Evolutionary conservation across 225 moss, liverwort and hornwort species (phyloP), one percentile per base, ranked within the genome.

Genomic region (Neckera pumila): DNA sequence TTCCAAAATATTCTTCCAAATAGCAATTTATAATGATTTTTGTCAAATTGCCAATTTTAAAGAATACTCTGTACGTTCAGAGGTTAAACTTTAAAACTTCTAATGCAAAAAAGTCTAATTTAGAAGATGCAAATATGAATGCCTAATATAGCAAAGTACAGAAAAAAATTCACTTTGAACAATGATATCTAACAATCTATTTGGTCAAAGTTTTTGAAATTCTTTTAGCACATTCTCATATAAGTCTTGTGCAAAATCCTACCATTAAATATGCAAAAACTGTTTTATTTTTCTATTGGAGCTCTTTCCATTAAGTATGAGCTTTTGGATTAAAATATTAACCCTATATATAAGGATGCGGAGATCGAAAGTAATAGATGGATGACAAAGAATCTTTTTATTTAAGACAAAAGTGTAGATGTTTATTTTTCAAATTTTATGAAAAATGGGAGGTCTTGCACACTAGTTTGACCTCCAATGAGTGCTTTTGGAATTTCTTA

Each of bases 291-390:
- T 34, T 3, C 34, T 15, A 34, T 18, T 8, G 2, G 2, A 65
- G 3, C 6, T n/a, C 12, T 12, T 67, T 67, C n/a, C 1, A 67
- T 12, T n/a, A 12, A 21, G 5, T 9, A n/a, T 69, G 10, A 18
- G 12, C 6, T 6, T 22, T 36, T 36, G 11, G 20, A 20, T 36
- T 20, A 20, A 20, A 66, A 20, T 66, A 6, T 36, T n/a, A 20
- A n/a, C 6, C 38, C 2, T 38, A 4, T 22, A 12, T 38, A 4
- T 22, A 12, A 22, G 2, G 38, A 38, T 4, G 12, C 1, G 0
- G 4, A 13, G 12, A 21, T 2, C 1, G 10, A 30, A 63, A 63
- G 30, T 63, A 8, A 16, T 8, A 7, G 16, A 31, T 63, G 63
- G 28, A 31, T 31, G 63, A 31, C 8, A 16, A 7, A 31, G 25